Percentiles rank a stretch among this genome's conserved stretches.
phyloP scores from a whole-genome alignment of 148 eudicot species.

The Agrostemma githago region DNA sequence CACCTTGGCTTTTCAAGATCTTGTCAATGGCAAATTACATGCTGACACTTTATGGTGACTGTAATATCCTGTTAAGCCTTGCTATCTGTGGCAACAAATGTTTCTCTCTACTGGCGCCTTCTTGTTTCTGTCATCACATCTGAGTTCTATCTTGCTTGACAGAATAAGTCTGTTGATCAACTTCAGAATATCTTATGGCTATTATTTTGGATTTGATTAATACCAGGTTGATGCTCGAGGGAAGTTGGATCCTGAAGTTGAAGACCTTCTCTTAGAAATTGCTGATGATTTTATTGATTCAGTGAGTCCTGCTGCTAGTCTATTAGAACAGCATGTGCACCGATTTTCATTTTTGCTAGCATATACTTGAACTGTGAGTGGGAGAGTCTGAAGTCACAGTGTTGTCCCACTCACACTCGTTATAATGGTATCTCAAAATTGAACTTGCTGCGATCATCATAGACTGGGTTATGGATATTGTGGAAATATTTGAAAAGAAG shows the following conservation, averaged over 20 bases:
- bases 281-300: slow-evolving; percentile 91
- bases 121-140: background rate
- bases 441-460: background rate
- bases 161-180: background rate
- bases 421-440: background rate
- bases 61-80: background rate
- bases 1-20: background rate
- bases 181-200: slow-evolving; percentile 1
- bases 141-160: background rate
- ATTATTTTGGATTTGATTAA: background rate
- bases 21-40: background rate
- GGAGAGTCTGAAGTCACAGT: background rate
- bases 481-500: background rate
- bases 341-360: background rate
- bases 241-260: slow-evolving; percentile 78
- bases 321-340: slow-evolving; percentile 6
- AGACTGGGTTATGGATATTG: background rate
- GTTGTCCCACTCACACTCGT: no score
- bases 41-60: background rate
- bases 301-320: slow-evolving; percentile 41
- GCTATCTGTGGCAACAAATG: background rate
- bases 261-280: slow-evolving; percentile 67
- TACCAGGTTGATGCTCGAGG: slow-evolving; percentile 67
- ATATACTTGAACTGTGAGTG: background rate
- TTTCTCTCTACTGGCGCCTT: background rate